Evolutionary conservation across 352 stramenopile genomes (phyloP).

Genomic region (Phytophthora chlamydospora): DNA sequence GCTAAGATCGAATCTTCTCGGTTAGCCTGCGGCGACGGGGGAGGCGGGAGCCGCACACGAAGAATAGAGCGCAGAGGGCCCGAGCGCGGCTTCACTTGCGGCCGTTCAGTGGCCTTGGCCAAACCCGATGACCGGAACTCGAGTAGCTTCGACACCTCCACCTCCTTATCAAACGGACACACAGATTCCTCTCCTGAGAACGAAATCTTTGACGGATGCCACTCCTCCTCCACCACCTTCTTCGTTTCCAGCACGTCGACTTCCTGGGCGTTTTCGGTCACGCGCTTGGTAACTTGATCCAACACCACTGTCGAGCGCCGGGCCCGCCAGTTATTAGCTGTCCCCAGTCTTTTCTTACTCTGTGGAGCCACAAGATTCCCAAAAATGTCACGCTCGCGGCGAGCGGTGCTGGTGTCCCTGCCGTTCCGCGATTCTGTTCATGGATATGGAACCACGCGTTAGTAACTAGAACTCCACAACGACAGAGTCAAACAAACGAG

Average conservation of each 20-base stretch:
- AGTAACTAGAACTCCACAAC: slow-evolving; percentile 2
- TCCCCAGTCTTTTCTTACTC: slow-evolving; percentile 42
- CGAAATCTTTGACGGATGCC: slow-evolving; percentile 38
- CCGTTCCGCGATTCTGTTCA: slow-evolving; percentile 38
- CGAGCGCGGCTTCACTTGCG: slow-evolving; percentile 13
- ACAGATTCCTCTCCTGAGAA: slow-evolving; percentile 27
- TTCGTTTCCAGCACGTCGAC: slow-evolving; percentile 22
- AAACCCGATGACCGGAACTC: slow-evolving; percentile 25
- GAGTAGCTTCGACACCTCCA: slow-evolving; percentile 45
- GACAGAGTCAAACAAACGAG: background rate
- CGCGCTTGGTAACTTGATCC: slow-evolving; percentile 45
- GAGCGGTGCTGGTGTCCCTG: slow-evolving; percentile 22
- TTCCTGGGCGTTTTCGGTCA: slow-evolving; percentile 40
- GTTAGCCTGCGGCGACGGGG: background rate
- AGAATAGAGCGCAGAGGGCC: slow-evolving; percentile 38
- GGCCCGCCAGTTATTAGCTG: slow-evolving; percentile 48
- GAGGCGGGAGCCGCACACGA: slow-evolving; percentile 18
- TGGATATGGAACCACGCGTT: slow-evolving; percentile 9
- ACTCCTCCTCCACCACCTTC: slow-evolving; percentile 30
- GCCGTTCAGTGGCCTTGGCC: slow-evolving; percentile 21
- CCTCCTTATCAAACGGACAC: slow-evolving; percentile 42
- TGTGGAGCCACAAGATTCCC: slow-evolving; percentile 33
- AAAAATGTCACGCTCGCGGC: slow-evolving; percentile 45
- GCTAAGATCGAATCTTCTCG: background rate
- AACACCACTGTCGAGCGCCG: slow-evolving; percentile 55